These are phyloP conservation scores for Oleoguttula mirabilis DNA, from an alignment of 495 filamentous ascomycete species.

Conservation along the genomic window DNA sequence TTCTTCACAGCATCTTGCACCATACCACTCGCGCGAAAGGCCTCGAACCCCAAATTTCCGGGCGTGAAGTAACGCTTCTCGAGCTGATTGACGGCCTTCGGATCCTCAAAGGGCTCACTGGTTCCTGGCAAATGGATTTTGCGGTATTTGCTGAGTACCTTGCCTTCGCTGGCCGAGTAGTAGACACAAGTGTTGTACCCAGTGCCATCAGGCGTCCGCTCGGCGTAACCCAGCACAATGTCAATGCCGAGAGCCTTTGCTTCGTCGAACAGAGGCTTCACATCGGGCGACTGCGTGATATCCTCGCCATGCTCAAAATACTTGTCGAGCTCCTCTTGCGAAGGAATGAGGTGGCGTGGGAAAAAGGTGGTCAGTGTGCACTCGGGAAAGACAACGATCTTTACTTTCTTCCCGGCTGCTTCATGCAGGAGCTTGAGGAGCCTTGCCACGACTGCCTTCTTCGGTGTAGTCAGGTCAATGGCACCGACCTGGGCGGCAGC, in stretches of 20 bases:
- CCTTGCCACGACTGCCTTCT: slow-evolving; percentile 30
- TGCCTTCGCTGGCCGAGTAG: slow-evolving; percentile 32
- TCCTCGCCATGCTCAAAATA: slow-evolving; percentile 37
- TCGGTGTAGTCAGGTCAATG: slow-evolving; percentile 10
- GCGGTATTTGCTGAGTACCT: slow-evolving; percentile 37
- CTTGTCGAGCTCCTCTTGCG: slow-evolving; percentile 29
- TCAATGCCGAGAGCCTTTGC: slow-evolving; percentile 34
- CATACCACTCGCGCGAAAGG: slow-evolving; percentile 37
- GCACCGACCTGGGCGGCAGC: slow-evolving; percentile 19
- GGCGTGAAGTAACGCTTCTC: slow-evolving; percentile 41
- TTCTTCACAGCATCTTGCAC: slow-evolving; percentile 19
- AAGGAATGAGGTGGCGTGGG: slow-evolving; percentile 34
- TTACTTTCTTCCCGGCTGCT: slow-evolving; percentile 28
- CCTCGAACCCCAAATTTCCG: slow-evolving; percentile 37
- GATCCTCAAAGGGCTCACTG: slow-evolving; percentile 35
- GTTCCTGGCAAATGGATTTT: slow-evolving; percentile 41
- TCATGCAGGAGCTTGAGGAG: slow-evolving; percentile 34
- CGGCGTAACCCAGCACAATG: slow-evolving; percentile 38
- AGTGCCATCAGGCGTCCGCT: slow-evolving; percentile 27
- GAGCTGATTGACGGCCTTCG: slow-evolving; percentile 36
- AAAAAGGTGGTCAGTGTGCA: slow-evolving; percentile 40
- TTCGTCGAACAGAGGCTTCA: slow-evolving; percentile 36
- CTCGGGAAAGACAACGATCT: slow-evolving; percentile 39
- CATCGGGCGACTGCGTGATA: slow-evolving; percentile 28
- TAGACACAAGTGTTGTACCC: slow-evolving; percentile 38